Base-by-base conservation (phyloP, 176 grass and related monocot genomes). In the Pontederia paniculata region DNA sequence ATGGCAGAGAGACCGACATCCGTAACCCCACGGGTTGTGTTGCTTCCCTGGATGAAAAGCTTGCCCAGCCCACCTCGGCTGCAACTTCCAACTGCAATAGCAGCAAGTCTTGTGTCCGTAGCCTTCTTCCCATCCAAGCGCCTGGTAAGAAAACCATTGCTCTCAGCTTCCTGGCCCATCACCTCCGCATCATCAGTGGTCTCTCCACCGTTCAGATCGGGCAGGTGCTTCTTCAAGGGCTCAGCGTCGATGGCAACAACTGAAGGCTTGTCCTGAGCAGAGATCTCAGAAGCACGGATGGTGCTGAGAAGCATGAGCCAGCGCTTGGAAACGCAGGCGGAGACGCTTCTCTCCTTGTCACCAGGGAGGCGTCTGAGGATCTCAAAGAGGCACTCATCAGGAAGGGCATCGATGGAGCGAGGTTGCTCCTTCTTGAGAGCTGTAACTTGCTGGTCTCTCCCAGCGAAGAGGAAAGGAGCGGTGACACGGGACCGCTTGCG, bases 361-460 rank as follows among this genome's bases (percentile, higher is more conserved):
- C 80, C 80, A 42, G 73, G 77, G 43, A 97, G 68, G 49, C 83
- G 80, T 47, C 93, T 74, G 12, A 97, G 86, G 72, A 97, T 74
- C 77, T 97, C 93, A 56, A 88, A 90, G 60, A 97, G 80, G 80
- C 93, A 97, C 74, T 63, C 93, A 58, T 90, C 77, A 6, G 93
- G 93, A 49, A 97, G 83, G 62, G 60, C 48, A 68, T 97, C 93
- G 0, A 97, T 84, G 18, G 82, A 75, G 45, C 68, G 70, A 15
- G 49, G 49, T 10, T 48, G 54, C 78, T 78, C 81, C 65, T 74
- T 81, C 21, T 55, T 74, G 57, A 81, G 78, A 58, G 69, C 63
- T 20, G 23, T 20, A 8, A 53, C 57, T 17, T 49, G 44, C 68
- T 65, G 79, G 3, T 37, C 68, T 12, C 54, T 77, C 0, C 63